Conservation (phyloP, 129 eudicot genomes). For the Flaveria sonorensis region DNA sequence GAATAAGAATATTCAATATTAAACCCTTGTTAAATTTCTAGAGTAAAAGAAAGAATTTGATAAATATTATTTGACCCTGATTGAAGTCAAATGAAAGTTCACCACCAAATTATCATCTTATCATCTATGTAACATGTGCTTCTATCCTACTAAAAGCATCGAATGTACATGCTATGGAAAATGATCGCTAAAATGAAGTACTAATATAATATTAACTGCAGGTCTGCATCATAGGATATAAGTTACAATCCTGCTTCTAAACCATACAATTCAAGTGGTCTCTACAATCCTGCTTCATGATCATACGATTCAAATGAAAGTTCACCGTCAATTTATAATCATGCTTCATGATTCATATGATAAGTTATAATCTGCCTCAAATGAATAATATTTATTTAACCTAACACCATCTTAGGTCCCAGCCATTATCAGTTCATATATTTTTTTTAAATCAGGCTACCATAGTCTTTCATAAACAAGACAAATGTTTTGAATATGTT, state of each 20-base stretch:
- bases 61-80: neutral
- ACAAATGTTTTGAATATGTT: neutral
- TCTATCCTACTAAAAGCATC: neutral
- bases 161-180: constrained; percentile 1
- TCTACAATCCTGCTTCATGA: neutral
- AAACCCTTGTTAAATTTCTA: constrained; percentile 25
- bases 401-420: constrained; percentile 3
- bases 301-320: too few relatives aligned
- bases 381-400: constrained; percentile 10
- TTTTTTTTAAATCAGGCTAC: neutral
- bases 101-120: constrained; percentile 3
- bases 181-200: neutral
- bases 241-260: constrained; percentile 1
- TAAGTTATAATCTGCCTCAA: neutral
- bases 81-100: constrained; percentile 12
- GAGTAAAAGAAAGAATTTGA: neutral
- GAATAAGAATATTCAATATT: neutral
- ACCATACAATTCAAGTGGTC: neutral
- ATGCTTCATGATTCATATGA: too few relatives aligned
- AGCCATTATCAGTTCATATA: constrained; percentile 7
- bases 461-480: constrained; percentile 1
- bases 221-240: neutral
- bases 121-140: neutral
- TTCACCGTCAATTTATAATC: too few relatives aligned
- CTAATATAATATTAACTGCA: neutral